Evolutionary conservation across 805 yeast genomes (phyloP).

Genomic region (Candida nonsorbophila): DNA sequence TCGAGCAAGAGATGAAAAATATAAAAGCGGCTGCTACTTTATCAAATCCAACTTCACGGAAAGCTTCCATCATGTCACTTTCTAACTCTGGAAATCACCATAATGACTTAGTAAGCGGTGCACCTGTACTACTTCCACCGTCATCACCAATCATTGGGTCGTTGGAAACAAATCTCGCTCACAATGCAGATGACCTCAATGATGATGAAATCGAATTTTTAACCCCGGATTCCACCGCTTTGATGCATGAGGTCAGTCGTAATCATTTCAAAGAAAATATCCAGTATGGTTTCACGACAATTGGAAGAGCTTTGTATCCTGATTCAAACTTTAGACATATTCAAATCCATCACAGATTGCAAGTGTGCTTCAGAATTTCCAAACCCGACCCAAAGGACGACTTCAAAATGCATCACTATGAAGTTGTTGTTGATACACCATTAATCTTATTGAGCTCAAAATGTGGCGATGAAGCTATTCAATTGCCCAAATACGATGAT

Average conservation of each 20-base stretch:
- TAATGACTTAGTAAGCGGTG: slow-evolving; percentile 1
- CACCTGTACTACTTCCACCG: slow-evolving; percentile 9
- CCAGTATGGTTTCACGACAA: slow-evolving; percentile 29
- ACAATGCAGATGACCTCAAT: slow-evolving; percentile 13
- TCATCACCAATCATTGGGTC: slow-evolving; percentile 35
- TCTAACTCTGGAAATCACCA: slow-evolving; percentile 2
- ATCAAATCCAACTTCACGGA: slow-evolving; percentile 17
- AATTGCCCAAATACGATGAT: slow-evolving; percentile 36
- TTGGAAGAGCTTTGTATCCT: slow-evolving; percentile 46
- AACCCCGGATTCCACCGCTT: slow-evolving; percentile 25
- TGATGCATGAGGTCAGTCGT: slow-evolving; percentile 21
- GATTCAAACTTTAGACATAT: slow-evolving; percentile 62
- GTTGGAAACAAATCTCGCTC: slow-evolving; percentile 34
- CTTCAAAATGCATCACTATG: slow-evolving; percentile 62
- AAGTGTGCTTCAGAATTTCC: slow-evolving; percentile 64
- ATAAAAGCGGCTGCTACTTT: not conserved
- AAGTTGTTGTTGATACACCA: slow-evolving; percentile 77
- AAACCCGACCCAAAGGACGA: slow-evolving; percentile 47
- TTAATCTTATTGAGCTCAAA: slow-evolving; percentile 42
- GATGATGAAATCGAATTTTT: slow-evolving; percentile 13
- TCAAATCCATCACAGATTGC: slow-evolving; percentile 61
- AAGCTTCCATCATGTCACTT: slow-evolving; percentile 19
- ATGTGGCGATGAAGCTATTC: slow-evolving; percentile 35
- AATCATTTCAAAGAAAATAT: slow-evolving; percentile 19
- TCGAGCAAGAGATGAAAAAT: slow-evolving; percentile 10